phyloP scores from a whole-genome alignment of 129 eudicot genomes.

The Flaveria robusta region DNA sequence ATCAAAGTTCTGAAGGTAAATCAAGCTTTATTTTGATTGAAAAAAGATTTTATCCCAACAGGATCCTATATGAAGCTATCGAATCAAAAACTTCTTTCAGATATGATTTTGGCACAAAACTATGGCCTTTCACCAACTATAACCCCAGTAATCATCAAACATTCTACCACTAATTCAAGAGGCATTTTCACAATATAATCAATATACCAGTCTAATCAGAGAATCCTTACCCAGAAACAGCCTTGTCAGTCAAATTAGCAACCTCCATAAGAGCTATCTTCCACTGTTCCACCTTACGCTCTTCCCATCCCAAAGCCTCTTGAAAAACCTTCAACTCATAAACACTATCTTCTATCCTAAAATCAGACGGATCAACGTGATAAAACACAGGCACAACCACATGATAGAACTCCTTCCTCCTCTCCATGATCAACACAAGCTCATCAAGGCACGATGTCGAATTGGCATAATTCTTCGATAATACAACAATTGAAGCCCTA shows the following conservation, averaged over 20 bases:
- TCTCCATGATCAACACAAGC: constrained; percentile 19
- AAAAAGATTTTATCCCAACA: too few species aligned
- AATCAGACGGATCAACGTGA: constrained; percentile 31
- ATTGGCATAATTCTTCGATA: constrained; percentile 18
- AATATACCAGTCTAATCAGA: not conserved
- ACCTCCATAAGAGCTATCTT: constrained; percentile 33
- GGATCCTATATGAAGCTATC: too few species aligned
- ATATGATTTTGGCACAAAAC: not conserved
- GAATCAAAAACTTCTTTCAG: too few species aligned
- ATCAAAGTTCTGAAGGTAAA: too few species aligned
- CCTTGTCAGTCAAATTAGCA: constrained; percentile 21
- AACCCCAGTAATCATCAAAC: not conserved
- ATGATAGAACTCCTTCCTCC: constrained; percentile 29
- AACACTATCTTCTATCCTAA: constrained; percentile 13
- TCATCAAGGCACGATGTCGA: constrained; percentile 3
- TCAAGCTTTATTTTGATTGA: too few species aligned
- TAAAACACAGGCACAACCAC: constrained; percentile 34
- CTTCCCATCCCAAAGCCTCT: not conserved
- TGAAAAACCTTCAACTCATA: constrained; percentile 13
- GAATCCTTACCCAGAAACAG: constrained; percentile 33
- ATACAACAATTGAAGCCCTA: constrained; percentile 33
- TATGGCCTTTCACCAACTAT: not conserved
- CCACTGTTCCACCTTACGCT: constrained; percentile 30
- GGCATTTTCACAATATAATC: not conserved
- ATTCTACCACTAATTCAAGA: not conserved